These are phyloP conservation scores for Hippophae rhamnoides DNA, from an alignment of 306 rosid species.

Conservation along the genomic window DNA sequence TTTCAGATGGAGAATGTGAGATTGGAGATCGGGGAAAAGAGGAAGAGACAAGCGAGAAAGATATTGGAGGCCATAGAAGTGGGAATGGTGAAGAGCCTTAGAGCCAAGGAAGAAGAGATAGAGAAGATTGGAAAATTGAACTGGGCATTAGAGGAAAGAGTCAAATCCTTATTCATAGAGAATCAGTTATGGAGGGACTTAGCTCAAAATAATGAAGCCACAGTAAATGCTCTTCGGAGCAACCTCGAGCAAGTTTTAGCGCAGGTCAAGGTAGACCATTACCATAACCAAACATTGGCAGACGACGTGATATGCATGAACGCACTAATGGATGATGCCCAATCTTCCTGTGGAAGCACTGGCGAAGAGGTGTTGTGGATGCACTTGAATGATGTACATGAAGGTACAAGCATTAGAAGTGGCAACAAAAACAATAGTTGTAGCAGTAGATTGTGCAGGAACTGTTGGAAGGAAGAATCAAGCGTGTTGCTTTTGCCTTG, in stretches of 20 bases:
- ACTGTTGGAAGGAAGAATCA: slow-evolving; percentile 60
- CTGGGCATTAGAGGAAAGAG: slow-evolving; percentile 62
- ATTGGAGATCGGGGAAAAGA: slow-evolving; percentile 44
- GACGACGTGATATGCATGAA: neutral
- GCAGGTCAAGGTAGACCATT: slow-evolving; percentile 29
- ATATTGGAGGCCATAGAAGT: slow-evolving; percentile 40
- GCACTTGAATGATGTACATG: slow-evolving; percentile 7
- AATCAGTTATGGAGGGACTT: slow-evolving; percentile 72
- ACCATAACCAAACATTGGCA: too few relatives aligned
- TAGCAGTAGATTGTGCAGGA: slow-evolving; percentile 35
- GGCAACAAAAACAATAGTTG: too few relatives aligned
- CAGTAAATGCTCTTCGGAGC: slow-evolving; percentile 56
- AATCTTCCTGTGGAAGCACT: slow-evolving; percentile 69
- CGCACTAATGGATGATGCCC: slow-evolving; percentile 32
- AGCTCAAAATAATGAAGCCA: slow-evolving; percentile 71
- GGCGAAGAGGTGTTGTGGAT: slow-evolving; percentile 2
- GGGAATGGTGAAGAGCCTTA: slow-evolving; percentile 40
- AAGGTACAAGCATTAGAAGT: neutral
- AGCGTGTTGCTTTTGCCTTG: slow-evolving; percentile 74
- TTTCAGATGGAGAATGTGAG: slow-evolving; percentile 67
- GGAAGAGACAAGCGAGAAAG: slow-evolving; percentile 47
- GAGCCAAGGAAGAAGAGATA: slow-evolving; percentile 78
- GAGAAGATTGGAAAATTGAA: slow-evolving; percentile 54
- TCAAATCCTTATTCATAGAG: slow-evolving; percentile 44
- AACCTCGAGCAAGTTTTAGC: slow-evolving; percentile 56